phyloP scores from a whole-genome alignment of 768 basidiomycete species.

The Amanita rubescens region DNA sequence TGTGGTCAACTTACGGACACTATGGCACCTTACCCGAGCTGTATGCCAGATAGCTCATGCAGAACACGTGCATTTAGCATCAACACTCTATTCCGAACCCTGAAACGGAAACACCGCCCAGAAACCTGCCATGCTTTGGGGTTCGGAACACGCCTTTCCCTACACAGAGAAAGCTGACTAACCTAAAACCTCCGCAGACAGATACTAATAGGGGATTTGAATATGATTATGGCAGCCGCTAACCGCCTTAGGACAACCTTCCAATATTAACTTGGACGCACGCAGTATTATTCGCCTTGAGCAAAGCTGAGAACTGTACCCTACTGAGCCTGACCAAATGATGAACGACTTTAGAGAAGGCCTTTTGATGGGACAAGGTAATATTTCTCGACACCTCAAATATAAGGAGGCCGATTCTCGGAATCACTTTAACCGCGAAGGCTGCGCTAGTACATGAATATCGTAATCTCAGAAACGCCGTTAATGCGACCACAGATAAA shows the following conservation, averaged over 20 bases:
- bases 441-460: conserved; percentile 50
- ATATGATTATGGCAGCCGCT: conserved; percentile 3
- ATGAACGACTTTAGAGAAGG: no score
- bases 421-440: conserved; percentile 37
- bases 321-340: no score
- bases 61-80: no score
- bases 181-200: neutral
- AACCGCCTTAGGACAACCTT: neutral
- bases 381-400: no score
- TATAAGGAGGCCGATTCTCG: conserved; percentile 43
- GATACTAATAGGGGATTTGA: neutral
- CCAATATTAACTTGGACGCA: neutral
- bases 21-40: neutral
- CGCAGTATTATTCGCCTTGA: no score
- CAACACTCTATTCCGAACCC: neutral
- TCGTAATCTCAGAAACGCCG: conserved; percentile 59
- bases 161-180: neutral
- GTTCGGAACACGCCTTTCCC: neutral
- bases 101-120: conserved; percentile 1
- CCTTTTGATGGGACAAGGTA: no score
- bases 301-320: no score
- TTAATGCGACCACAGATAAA: conserved; percentile 38
- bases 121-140: neutral
- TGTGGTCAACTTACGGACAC: no score
- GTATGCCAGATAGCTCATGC: no score